A percentile compares a stretch with the other conserved stretches of the same genome.
These are phyloP conservation scores for Pestalotiopsis sp. DNA, from an alignment of 2,329 filamentous ascomycete genomes.

Conservation along the genomic window DNA sequence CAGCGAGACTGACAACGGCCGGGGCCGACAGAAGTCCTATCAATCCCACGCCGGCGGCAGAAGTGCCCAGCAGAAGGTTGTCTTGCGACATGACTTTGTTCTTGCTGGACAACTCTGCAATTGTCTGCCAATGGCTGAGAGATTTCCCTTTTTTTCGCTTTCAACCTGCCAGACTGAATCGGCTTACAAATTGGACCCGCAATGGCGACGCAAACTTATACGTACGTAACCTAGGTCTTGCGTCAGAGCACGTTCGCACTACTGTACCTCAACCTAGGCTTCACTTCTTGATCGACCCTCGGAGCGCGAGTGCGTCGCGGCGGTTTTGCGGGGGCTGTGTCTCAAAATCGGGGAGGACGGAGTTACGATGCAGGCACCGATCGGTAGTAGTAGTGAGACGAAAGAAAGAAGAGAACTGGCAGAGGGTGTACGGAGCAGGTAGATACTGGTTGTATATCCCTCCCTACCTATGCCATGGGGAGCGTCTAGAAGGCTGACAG, in stretches of 20 bases:
- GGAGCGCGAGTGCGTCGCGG: background rate
- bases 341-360: background rate
- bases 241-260: slow-evolving; percentile 7
- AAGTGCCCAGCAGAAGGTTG: slow-evolving; percentile 22
- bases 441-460: background rate
- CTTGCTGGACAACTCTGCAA: background rate
- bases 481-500: background rate
- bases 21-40: slow-evolving; percentile 27
- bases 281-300: background rate
- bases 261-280: background rate
- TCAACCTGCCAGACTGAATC: background rate
- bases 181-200: background rate
- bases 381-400: background rate
- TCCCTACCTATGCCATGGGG: background rate
- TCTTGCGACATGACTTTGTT: slow-evolving; percentile 21
- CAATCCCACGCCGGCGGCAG: slow-evolving; percentile 27
- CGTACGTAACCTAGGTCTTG: background rate
- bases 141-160: background rate
- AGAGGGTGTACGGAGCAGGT: background rate
- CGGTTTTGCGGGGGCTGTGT: background rate
- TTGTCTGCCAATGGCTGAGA: background rate
- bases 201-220: slow-evolving; percentile 1
- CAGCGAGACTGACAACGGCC: slow-evolving; percentile 20
- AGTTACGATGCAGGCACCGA: background rate
- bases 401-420: background rate